Evolutionary conservation across 805 yeast species (phyloP), one percentile per base, ranked within the genome.

Genomic region (Candida ipomoeae): DNA sequence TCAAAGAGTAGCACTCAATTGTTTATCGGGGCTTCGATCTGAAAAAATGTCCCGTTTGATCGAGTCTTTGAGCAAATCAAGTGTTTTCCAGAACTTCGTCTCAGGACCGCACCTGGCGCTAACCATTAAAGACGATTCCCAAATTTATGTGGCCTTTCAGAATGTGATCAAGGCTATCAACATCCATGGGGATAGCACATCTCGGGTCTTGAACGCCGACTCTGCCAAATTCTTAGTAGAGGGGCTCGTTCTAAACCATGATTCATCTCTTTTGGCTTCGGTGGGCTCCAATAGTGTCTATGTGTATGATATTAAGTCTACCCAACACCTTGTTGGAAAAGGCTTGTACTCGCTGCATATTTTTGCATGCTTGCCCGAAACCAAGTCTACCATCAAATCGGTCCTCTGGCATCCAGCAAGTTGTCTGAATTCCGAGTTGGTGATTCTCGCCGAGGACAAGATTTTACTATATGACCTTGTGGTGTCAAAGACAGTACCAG

Each of bases 371-470:
- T 33, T 34, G 31, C 45, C 38, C 18, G 11, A 14, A 8, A 44
- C 51, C 8, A 8, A 26, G 3, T 5, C 31, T 18, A 2, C 37
- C 11, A 47, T 57, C 20, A 41, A 42, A 20, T 26, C 41, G 4
- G 55, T 49, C 8, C 34, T 41, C 4, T 57, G 61, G 61, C 61
- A 54, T 40, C 61, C 61, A 4, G 55, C 57, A 4, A 54, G 57
- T 17, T 18, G 55, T 11, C 45, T 31, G 17, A 39, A 48, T 35
- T 48, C 58, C 2, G 54, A 50, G 46, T 41, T 57, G 41, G 59
- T 57, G 20, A 45, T 57, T 10, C 54, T 56, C 17, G 51, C 55
- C 13, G 37, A 43, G 11, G 26, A 48, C 13, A 39, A 40, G 11
- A 34, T 57, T 17, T 18, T 55, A 20, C 47, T 57, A 17, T 57